Percentiles rank a stretch among this genome's conserved stretches.
Evolutionary conservation across 805 yeast genomes (phyloP).

Genomic region (Saccharomycopsis fodiens): DNA sequence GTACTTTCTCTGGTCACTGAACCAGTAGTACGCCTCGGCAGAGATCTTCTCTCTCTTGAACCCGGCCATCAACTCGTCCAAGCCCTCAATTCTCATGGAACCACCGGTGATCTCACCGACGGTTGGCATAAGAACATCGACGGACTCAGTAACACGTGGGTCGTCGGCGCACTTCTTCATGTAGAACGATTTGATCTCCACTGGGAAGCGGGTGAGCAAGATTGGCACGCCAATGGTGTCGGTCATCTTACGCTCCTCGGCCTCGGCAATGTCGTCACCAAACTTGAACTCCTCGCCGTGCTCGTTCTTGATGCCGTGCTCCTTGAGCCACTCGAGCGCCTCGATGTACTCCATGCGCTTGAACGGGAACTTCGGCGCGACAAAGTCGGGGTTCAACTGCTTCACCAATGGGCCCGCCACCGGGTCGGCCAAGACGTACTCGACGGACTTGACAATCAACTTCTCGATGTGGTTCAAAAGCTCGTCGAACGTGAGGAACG

Average conservation of each 20-base stretch:
- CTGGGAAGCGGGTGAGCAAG: conserved; percentile 89
- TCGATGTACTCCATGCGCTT: conserved; percentile 84
- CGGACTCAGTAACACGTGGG: conserved; percentile 93
- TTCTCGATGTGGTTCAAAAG: conserved; percentile 79
- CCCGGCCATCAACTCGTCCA: conserved; percentile 80
- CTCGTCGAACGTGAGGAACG: conserved; percentile 81
- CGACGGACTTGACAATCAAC: conserved; percentile 58
- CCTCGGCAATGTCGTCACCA: conserved; percentile 99
- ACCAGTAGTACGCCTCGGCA: conserved; percentile 88
- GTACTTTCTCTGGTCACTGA: conserved; percentile 88
- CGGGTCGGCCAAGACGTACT: conserved; percentile 81
- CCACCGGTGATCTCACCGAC: conserved; percentile 99
- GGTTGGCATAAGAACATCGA: conserved; percentile 97
- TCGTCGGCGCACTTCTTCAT: conserved; percentile 91
- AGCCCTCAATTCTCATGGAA: conserved; percentile 88
- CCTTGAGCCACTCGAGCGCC: conserved; percentile 94
- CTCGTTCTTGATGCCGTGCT: conserved; percentile 89
- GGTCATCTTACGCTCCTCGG: conserved; percentile 98
- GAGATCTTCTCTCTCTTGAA: conserved; percentile 89
- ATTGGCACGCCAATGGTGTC: conserved; percentile 92
- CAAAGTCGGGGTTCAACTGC: conserved; percentile 89
- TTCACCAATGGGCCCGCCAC: conserved; percentile 83
- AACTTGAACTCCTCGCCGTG: conserved; percentile 88
- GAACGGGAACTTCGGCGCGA: conserved; percentile 79
- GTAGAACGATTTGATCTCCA: conserved; percentile 95